Evolutionary conservation across 2,329 filamentous ascomycete species (phyloP).

Genomic region (Calonectria multiphialidica): DNA sequence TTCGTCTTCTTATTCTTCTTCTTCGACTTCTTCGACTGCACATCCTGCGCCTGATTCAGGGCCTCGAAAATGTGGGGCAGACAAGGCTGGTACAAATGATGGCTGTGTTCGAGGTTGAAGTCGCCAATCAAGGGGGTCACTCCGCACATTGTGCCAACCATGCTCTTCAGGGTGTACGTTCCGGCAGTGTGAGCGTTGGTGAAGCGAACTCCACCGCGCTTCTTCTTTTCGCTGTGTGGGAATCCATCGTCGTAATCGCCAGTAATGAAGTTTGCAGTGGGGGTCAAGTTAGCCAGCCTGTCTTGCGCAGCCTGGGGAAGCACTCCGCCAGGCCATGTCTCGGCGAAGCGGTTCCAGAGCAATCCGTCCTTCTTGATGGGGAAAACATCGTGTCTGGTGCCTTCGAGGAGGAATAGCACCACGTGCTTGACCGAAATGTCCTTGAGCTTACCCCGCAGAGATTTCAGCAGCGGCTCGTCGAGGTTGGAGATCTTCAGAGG

Average conservation of each 20-base stretch:
- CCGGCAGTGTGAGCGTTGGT: constrained; percentile 55
- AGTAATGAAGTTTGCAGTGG: constrained; percentile 49
- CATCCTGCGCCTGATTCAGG: constrained; percentile 43
- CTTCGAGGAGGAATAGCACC: constrained; percentile 58
- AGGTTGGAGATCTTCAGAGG: constrained; percentile 57
- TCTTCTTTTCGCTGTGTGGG: constrained; percentile 32
- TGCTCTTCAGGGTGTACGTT: constrained; percentile 59
- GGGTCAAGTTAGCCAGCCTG: constrained; percentile 44
- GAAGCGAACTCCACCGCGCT: constrained; percentile 54
- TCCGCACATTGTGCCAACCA: constrained; percentile 56
- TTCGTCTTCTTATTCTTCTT: constrained; percentile 21
- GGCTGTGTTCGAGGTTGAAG: constrained; percentile 55
- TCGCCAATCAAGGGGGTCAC: constrained; percentile 55
- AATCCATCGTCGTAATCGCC: constrained; percentile 53
- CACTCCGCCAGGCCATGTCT: constrained; percentile 46
- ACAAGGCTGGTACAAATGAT: constrained; percentile 59
- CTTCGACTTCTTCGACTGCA: constrained; percentile 2
- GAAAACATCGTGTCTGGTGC: constrained; percentile 59
- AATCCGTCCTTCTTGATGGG: constrained; percentile 56
- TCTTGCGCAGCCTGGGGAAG: constrained; percentile 49
- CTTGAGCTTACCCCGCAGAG: constrained; percentile 40
- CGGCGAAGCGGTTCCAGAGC: constrained; percentile 50
- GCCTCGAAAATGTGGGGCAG: constrained; percentile 54
- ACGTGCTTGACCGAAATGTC: constrained; percentile 56
- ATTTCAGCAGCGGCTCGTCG: constrained; percentile 46